phyloP scores from a whole-genome alignment of 1,284 basidiomycete genomes.

The Neolentinus lepideus region DNA sequence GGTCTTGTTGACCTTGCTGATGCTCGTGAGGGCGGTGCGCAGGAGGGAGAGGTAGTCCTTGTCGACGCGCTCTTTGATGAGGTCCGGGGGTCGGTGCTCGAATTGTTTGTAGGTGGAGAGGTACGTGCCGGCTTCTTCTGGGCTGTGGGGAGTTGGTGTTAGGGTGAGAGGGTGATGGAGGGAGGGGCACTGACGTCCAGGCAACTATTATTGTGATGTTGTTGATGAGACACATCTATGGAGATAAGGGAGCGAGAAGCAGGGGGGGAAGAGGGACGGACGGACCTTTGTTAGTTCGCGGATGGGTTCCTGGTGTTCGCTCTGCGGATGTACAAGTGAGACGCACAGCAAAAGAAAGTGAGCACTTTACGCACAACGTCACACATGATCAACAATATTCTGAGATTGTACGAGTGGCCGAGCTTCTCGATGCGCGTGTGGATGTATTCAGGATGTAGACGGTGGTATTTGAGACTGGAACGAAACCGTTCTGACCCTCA shows the following conservation, averaged over 20 bases:
- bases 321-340: constrained; percentile 36
- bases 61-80: constrained; percentile 91
- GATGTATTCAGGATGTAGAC: constrained; percentile 96
- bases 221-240: constrained; percentile 81
- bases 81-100: constrained; percentile 88
- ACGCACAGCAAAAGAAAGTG: not conserved
- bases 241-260: constrained; percentile 5
- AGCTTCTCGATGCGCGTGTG: constrained; percentile 87
- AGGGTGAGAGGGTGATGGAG: constrained; percentile 1
- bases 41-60: constrained; percentile 83
- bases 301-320: constrained; percentile 86
- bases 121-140: constrained; percentile 90
- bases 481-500: too few species aligned
- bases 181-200: constrained; percentile 66
- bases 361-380: constrained; percentile 66
- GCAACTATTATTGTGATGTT: constrained; percentile 88
- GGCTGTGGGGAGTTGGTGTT: constrained; percentile 34
- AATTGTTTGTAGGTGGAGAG: constrained; percentile 89
- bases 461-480: constrained; percentile 85
- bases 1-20: constrained; percentile 95
- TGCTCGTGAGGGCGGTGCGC: constrained; percentile 81
- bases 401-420: constrained; percentile 72
- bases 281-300: constrained; percentile 83
- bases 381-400: constrained; percentile 87
- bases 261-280: not conserved